Evolutionary conservation across 2,329 filamentous ascomycete species (phyloP), one percentile per base, ranked within the genome.

Genomic region (Curvularia sp.): DNA sequence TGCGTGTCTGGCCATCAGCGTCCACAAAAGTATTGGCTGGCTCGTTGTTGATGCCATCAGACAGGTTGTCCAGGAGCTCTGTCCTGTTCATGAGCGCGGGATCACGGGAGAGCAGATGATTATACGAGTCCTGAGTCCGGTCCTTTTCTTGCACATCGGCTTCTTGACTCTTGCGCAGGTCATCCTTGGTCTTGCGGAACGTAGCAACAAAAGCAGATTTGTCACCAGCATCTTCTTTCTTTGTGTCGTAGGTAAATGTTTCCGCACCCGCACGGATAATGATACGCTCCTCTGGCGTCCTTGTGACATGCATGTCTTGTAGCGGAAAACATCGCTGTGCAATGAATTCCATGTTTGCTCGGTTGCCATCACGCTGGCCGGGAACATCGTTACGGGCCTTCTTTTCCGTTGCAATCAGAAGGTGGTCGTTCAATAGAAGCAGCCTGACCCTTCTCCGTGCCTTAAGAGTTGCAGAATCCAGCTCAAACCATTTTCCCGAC

Each of bases 401-500:
- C 82, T 97, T 97, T 81, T 97, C 97, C 23, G 91, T 92, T 3
- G 95, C 95, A 49, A 99, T 86, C 21, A 99, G 85, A 1, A 99
- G 82, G 77, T 99, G 93, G 72, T 99, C 95, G 74, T 98, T 99
- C 2, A 99, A 83, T 57, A 99, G 79, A 59, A 98, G 93, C 59
- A 99, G 87, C 73, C 96, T 92, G 76, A 98, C 93, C 27, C 93
- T 89, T 41, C 95, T 84, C 63, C 91, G 85, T 3, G 94, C 92
- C 78, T 97, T 97, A 88, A 96, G 98, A 0, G 95, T 99, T 10
- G 95, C 95, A 63, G 95, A 96, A 78, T 99, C 96, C 60, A 99
- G 83, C 79, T 99, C 94, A 58, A 98, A 91, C 95, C 95, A 99
- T 47, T 90, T 86, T 1, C 92, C 90, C 3, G 93, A 96, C 76